These are phyloP conservation scores for Cardamine chenopodiifolia DNA, from an alignment of 345 rosid genomes.

Conservation along the genomic window DNA sequence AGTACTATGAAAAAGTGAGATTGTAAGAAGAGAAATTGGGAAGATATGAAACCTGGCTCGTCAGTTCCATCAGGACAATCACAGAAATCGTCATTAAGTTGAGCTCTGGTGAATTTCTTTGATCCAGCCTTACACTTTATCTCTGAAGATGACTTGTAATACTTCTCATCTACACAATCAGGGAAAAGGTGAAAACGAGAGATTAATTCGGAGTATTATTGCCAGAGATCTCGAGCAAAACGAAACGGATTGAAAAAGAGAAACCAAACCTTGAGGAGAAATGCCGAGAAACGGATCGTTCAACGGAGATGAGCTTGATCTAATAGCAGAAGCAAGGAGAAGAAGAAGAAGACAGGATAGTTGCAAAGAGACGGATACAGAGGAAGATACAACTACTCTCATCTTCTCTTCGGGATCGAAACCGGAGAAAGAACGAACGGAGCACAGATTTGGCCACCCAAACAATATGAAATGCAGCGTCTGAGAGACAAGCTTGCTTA, in stretches of 20 bases:
- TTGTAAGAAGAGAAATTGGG: background rate
- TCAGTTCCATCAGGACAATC: conserved; percentile 93
- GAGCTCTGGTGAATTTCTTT: conserved; percentile 66
- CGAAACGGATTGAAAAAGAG: conserved; percentile 10
- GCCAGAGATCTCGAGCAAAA: conserved; percentile 14
- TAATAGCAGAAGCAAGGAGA: conserved; percentile 38
- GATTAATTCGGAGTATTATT: background rate
- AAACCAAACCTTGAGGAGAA: conserved; percentile 73
- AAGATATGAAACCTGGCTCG: conserved; percentile 67
- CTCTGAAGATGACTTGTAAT: conserved; percentile 67
- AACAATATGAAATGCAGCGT: conserved; percentile 16
- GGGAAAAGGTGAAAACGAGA: background rate
- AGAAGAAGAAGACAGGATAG: conserved; percentile 35
- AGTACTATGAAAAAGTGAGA: no score
- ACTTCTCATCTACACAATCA: conserved; percentile 62
- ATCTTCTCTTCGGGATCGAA: conserved; percentile 48
- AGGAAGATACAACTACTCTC: conserved; percentile 44
- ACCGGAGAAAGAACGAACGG: conserved; percentile 29
- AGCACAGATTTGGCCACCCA: conserved; percentile 31
- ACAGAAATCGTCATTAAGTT: conserved; percentile 93
- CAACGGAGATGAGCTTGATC: conserved; percentile 55
- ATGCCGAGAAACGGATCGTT: conserved; percentile 73
- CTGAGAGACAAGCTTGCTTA: conserved; percentile 5
- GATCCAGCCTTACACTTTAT: conserved; percentile 88
- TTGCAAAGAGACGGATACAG: conserved; percentile 35